Percentiles rank a stretch among this genome's conserved stretches.
Conservation (phyloP, 352 stramenopile genomes). For the Phytopythium delawarense region DNA sequence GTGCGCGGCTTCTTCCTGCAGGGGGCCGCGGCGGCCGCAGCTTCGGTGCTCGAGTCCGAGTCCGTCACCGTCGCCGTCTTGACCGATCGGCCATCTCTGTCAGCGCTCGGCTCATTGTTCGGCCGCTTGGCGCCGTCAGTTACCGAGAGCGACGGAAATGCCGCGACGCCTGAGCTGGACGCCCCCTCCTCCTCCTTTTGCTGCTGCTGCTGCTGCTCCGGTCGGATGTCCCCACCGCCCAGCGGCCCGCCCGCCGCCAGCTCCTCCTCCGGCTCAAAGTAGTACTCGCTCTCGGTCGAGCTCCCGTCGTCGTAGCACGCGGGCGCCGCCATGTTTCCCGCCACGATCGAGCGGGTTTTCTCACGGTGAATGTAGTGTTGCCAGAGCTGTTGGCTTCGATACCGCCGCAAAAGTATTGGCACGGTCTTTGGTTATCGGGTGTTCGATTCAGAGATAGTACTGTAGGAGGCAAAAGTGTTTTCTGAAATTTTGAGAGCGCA, state of each 20-base stretch:
- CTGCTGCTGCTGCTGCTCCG: background rate
- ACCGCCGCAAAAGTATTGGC: background rate
- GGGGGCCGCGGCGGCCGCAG: background rate
- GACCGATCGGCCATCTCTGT: background rate
- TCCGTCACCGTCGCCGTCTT: conserved; percentile 2
- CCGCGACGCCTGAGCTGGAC: background rate
- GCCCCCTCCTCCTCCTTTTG: background rate
- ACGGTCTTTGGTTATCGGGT: background rate
- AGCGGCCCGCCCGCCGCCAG: too few relatives aligned
- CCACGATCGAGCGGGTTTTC: too few relatives aligned
- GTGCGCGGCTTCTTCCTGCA: too few relatives aligned
- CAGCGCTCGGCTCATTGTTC: too few relatives aligned
- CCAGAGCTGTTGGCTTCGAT: background rate
- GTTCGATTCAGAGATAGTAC: background rate
- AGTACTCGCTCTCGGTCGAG: conserved; percentile 24
- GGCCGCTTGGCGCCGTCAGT: background rate
- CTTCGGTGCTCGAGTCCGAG: conserved; percentile 1
- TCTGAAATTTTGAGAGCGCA: too few relatives aligned
- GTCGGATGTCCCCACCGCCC: background rate
- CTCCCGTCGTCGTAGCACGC: conserved; percentile 21
- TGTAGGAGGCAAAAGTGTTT: background rate
- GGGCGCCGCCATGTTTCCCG: background rate
- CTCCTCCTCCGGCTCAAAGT: background rate
- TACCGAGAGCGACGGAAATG: background rate
- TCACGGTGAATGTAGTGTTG: too few relatives aligned